Percentiles rank a stretch among this genome's conserved stretches.
Conservation (phyloP, 352 stramenopile genomes). For the Phytophthora agathidicida region DNA sequence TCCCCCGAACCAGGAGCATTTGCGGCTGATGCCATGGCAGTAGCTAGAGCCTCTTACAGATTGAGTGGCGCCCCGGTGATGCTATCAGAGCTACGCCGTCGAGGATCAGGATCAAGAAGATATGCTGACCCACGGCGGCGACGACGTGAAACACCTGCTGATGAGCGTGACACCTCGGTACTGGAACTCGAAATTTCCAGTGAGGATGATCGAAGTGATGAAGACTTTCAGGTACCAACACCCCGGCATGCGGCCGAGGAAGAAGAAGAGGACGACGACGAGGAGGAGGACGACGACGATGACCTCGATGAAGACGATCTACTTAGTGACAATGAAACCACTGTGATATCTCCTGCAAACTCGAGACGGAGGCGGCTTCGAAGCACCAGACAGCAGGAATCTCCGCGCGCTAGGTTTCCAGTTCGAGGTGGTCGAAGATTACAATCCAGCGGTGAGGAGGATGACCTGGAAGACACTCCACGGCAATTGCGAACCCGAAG, state of each 20-base stretch:
- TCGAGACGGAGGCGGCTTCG: constrained; percentile 43
- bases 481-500: constrained; percentile 29
- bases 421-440: constrained; percentile 47
- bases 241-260: constrained; percentile 54
- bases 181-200: constrained; percentile 87
- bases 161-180: constrained; percentile 86
- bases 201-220: constrained; percentile 86
- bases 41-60: constrained; percentile 61
- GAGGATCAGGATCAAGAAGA: constrained; percentile 29
- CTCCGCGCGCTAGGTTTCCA: constrained; percentile 31
- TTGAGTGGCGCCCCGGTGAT: constrained; percentile 76
- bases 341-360: constrained; percentile 44
- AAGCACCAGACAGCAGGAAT: constrained; percentile 31
- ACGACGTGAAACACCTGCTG: constrained; percentile 46
- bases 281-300: constrained; percentile 60
- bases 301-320: constrained; percentile 62
- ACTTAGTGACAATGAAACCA: constrained; percentile 55
- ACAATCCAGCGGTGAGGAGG: constrained; percentile 21
- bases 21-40: constrained; percentile 24
- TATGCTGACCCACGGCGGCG: constrained; percentile 31
- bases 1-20: not conserved
- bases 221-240: constrained; percentile 81
- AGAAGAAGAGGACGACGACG: constrained; percentile 63
- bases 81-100: constrained; percentile 66
- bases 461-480: constrained; percentile 29